These are phyloP conservation scores for Piper betle DNA, from an alignment of 164 flowering plant genomes.

Conservation along the genomic window DNA sequence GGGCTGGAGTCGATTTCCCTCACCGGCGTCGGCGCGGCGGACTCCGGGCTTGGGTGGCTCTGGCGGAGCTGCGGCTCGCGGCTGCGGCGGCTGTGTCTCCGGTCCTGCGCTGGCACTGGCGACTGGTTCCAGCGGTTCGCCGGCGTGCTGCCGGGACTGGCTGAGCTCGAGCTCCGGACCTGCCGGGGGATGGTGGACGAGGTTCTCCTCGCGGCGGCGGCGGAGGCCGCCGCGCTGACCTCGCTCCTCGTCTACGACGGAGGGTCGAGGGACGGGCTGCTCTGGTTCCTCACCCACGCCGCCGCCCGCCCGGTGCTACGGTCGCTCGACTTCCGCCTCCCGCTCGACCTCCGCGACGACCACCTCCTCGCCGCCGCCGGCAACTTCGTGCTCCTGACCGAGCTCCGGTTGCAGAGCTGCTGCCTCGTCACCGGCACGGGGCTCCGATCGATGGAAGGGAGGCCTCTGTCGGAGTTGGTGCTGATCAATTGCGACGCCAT, in stretches of 20 bases:
- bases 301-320: slow-evolving; percentile 10
- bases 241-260: slow-evolving; percentile 69
- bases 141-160: slow-evolving; percentile 23
- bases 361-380: slow-evolving; percentile 40
- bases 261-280: slow-evolving; percentile 47
- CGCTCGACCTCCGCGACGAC: slow-evolving; percentile 48
- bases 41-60: slow-evolving; percentile 29
- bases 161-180: slow-evolving; percentile 52
- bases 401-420: slow-evolving; percentile 61
- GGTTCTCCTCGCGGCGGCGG: slow-evolving; percentile 38
- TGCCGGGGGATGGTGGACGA: slow-evolving; percentile 47
- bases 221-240: slow-evolving; percentile 28
- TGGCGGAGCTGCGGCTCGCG: slow-evolving; percentile 47
- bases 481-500: slow-evolving; percentile 66
- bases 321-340: slow-evolving; percentile 43
- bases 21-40: slow-evolving; percentile 36
- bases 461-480: slow-evolving; percentile 45
- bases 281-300: slow-evolving; percentile 30
- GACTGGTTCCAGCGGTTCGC: slow-evolving; percentile 24
- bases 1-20: slow-evolving; percentile 41
- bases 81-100: slow-evolving; percentile 55
- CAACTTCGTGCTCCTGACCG: slow-evolving; percentile 28
- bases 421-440: slow-evolving; percentile 72
- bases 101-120: slow-evolving; percentile 49
- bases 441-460: slow-evolving; percentile 23